Conservation (phyloP, 345 rosid species). For the Aurinia saxatilis region DNA sequence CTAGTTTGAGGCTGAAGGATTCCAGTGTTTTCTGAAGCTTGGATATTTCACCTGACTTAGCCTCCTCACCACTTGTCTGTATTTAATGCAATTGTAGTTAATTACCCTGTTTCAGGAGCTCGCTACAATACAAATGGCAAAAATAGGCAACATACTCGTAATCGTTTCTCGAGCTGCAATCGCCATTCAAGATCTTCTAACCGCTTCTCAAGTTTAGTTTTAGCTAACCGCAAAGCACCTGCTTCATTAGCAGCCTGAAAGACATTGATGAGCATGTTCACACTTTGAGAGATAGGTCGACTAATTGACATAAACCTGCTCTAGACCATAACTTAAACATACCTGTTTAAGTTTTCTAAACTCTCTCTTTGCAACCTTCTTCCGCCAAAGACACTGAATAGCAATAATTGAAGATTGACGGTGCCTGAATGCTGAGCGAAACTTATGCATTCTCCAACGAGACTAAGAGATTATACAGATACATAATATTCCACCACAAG, state of each 20-base stretch:
- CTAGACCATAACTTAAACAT: conserved; percentile 7
- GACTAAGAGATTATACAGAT: conserved; percentile 38
- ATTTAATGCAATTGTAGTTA: conserved; percentile 12
- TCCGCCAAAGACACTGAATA: conserved; percentile 86
- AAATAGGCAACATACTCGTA: conserved; percentile 55
- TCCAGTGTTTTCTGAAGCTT: conserved; percentile 68
- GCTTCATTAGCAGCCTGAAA: conserved; percentile 88
- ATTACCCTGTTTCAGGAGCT: conserved; percentile 10
- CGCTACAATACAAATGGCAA: conserved; percentile 10
- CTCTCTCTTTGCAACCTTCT: conserved; percentile 78
- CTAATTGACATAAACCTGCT: conserved; percentile 7
- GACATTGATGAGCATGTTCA: conserved; percentile 14
- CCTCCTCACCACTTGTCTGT: conserved; percentile 82
- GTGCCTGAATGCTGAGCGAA: conserved; percentile 52
- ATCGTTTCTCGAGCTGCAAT: conserved; percentile 75
- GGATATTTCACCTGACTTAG: conserved; percentile 60
- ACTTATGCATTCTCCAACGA: conserved; percentile 67
- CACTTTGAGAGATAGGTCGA: conserved; percentile 8
- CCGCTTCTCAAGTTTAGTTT: conserved; percentile 89
- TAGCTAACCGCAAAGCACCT: conserved; percentile 90
- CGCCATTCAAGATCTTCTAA: conserved; percentile 93
- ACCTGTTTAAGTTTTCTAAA: conserved; percentile 72
- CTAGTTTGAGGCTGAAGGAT: conserved; percentile 76
- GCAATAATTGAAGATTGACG: conserved; percentile 61
- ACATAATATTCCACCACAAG: conserved; percentile 14